Conservation (phyloP, 2,329 filamentous ascomycete genomes). For the Botrytis medusae region DNA sequence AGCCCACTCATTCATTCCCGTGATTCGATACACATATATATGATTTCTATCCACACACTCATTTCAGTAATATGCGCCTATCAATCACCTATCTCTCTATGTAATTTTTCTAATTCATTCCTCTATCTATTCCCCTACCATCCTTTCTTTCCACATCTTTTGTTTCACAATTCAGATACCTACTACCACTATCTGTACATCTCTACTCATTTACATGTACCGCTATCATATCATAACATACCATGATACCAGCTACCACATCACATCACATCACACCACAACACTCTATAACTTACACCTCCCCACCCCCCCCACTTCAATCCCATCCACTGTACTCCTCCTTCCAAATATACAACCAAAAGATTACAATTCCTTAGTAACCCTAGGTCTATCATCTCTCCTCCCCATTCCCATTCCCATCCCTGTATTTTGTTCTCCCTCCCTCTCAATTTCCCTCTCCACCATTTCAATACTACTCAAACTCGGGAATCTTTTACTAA, state of each 20-base stretch:
- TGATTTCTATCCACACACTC: no score
- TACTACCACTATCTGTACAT: neutral
- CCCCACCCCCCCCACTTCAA: neutral
- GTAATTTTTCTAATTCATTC: neutral
- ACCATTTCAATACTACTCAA: constrained; percentile 74
- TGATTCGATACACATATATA: no score
- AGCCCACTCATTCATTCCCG: no score
- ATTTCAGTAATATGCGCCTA: no score
- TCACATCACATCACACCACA: neutral
- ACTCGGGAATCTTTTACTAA: constrained; percentile 84
- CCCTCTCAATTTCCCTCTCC: constrained; percentile 35
- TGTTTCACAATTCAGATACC: neutral
- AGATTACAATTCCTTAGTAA: constrained; percentile 15
- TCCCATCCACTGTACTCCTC: neutral
- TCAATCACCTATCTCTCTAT: neutral
- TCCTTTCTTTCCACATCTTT: neutral
- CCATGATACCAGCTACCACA: neutral
- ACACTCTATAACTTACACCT: neutral
- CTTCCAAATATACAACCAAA: neutral
- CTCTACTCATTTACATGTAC: neutral
- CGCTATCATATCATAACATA: neutral
- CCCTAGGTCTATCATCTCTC: constrained; percentile 14
- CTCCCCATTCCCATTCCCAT: constrained; percentile 21
- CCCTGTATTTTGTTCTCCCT: constrained; percentile 15
- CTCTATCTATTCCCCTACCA: neutral